These are phyloP conservation scores for Metarhizium album DNA, from an alignment of 2,329 filamentous ascomycete species.

Conservation along the genomic window DNA sequence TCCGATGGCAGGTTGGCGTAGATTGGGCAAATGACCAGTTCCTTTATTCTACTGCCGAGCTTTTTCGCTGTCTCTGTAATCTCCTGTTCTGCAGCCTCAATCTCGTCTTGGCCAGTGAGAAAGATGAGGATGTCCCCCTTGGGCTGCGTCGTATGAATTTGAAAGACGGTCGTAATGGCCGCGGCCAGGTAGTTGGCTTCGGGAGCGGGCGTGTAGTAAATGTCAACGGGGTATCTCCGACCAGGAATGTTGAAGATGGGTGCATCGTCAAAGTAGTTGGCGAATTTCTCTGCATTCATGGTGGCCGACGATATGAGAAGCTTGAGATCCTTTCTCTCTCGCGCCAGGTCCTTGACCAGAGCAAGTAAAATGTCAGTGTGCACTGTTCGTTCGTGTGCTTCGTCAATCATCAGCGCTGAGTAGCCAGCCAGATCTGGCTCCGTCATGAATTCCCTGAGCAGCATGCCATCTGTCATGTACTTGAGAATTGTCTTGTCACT, in stretches of 20 bases:
- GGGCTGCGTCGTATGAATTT: slow-evolving; percentile 82
- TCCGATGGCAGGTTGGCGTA: slow-evolving; percentile 91
- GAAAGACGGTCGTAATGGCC: slow-evolving; percentile 85
- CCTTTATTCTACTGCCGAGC: slow-evolving; percentile 70
- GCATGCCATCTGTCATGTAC: slow-evolving; percentile 96
- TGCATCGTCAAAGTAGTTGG: slow-evolving; percentile 80
- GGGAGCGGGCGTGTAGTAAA: slow-evolving; percentile 80
- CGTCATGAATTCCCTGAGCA: slow-evolving; percentile 80
- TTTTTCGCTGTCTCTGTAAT: slow-evolving; percentile 80
- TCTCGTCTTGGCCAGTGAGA: slow-evolving; percentile 91
- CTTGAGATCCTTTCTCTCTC: slow-evolving; percentile 75
- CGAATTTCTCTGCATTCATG: slow-evolving; percentile 88
- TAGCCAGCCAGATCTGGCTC: slow-evolving; percentile 77
- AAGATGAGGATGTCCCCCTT: slow-evolving; percentile 90
- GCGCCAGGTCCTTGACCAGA: slow-evolving; percentile 77
- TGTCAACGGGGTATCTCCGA: slow-evolving; percentile 77
- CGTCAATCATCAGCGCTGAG: slow-evolving; percentile 88
- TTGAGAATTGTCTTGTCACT: slow-evolving; percentile 86
- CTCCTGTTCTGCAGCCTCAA: slow-evolving; percentile 76
- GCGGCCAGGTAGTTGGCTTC: slow-evolving; percentile 91
- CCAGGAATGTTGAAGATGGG: slow-evolving; percentile 95
- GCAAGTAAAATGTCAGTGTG: slow-evolving; percentile 85
- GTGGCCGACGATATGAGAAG: slow-evolving; percentile 89
- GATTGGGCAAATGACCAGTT: slow-evolving; percentile 84
- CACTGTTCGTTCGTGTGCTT: slow-evolving; percentile 89